Percentiles rank a stretch among this genome's conserved stretches.
Conservation (phyloP, 164 flowering plant species). For the grape (Vitis vinifera) region DNA sequence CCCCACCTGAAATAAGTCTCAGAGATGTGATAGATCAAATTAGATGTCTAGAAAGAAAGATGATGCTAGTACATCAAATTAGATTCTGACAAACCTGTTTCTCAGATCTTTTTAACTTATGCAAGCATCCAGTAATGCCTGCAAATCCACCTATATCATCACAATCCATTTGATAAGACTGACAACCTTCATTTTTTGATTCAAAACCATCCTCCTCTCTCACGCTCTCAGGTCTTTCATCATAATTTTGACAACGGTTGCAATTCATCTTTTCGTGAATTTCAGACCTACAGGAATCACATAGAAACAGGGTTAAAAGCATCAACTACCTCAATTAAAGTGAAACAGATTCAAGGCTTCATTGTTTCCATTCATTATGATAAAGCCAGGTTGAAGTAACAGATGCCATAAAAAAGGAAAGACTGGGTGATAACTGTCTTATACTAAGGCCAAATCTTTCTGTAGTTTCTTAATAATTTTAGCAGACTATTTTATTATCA, state of each 20-base stretch:
- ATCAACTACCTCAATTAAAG: neutral
- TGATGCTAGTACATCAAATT: neutral
- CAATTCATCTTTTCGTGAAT: constrained; percentile 94
- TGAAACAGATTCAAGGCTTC: neutral
- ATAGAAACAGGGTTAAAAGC: neutral
- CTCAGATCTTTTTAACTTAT: constrained; percentile 64
- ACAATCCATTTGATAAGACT: constrained; percentile 30
- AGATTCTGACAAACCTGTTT: constrained; percentile 59
- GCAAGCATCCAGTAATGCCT: constrained; percentile 65
- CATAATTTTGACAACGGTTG: constrained; percentile 57
- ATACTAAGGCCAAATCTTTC: too few relatives aligned
- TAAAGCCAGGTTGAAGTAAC: too few relatives aligned
- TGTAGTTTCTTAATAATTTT: too few relatives aligned
- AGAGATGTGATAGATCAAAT: neutral
- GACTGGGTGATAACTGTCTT: too few relatives aligned
- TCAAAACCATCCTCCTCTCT: constrained; percentile 23
- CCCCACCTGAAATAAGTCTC: constrained; percentile 59
- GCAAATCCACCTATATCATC: constrained; percentile 97
- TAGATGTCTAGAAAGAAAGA: neutral
- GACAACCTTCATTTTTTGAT: constrained; percentile 15
- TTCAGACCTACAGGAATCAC: constrained; percentile 61
- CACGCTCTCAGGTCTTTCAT: constrained; percentile 18
- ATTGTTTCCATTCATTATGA: too few relatives aligned
- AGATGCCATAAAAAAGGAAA: too few relatives aligned
- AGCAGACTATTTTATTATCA: too few relatives aligned